Base-by-base conservation (phyloP, 352 stramenopile genomes). In the Thalassiosira ordinaria region DNA sequence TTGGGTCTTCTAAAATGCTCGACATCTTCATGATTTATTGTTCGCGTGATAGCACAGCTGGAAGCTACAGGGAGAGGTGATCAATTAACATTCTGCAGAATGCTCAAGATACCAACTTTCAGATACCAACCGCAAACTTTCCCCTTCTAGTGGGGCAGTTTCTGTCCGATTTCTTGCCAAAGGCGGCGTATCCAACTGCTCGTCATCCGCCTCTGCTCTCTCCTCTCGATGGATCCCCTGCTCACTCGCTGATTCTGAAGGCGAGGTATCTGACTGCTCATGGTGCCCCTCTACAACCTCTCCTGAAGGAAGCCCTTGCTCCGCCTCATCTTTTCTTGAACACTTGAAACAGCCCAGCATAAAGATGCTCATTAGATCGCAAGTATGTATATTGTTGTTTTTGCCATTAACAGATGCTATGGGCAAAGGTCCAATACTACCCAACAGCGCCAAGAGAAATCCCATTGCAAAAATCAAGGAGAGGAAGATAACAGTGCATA, bases 381-480 rank as follows among this genome's bases (percentile, higher is more conserved):
- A 76, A 47, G 53, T 31, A n/a, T 76, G 67, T 22, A 76, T 2
- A 51, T 65, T 61, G 20, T 13, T 3, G 29, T 52, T 16, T 51
- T 73, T 31, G 18, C 33, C 31, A 44, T 56, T 52, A 53, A 2
- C 27, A 11, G 31, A 46, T 11, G 27, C 11, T 56, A 61, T 18
- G 4, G 68, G 68, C 11, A 78, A 55, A 41, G 68, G 68, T 27
- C 68, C 68, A 56, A 70, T 37, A 1, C 31, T 52, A 39, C 56
- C 44, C 24, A 78, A 55, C n/a, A 65, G 46, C n/a, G 56, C 68
- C 7, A 78, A n/a, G 2, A 78, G 18, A 27, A 78, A 78, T 29
- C 13, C 3, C 29, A 78, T 29, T 52, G 56, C 70, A 29, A 69
- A 78, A n/a, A 70, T 26, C 18, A 78, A 55, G 18, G 33, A 61